These are phyloP conservation scores for Diplotaxis tenuifolia DNA, from an alignment of 345 rosid species.

Conservation along the genomic window DNA sequence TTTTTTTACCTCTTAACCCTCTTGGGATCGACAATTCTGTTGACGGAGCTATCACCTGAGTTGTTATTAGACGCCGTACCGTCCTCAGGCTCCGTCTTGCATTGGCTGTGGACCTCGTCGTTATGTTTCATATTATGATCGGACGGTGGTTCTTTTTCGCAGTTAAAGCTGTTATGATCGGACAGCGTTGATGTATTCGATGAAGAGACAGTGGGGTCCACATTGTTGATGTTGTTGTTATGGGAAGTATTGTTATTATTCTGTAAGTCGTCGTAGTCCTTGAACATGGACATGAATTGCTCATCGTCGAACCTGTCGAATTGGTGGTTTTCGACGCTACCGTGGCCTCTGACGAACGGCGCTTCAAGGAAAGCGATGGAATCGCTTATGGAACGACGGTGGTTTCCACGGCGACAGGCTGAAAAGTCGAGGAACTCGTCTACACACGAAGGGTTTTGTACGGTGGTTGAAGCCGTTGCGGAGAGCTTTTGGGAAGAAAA, in stretches of 20 bases:
- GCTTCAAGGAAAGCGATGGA: slow-evolving; percentile 64
- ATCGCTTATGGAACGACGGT: slow-evolving; percentile 83
- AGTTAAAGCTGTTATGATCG: slow-evolving; percentile 65
- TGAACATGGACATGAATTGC: slow-evolving; percentile 80
- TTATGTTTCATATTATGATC: slow-evolving; percentile 32
- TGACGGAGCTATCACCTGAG: slow-evolving; percentile 37
- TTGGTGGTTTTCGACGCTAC: slow-evolving; percentile 12
- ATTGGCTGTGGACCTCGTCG: slow-evolving; percentile 61
- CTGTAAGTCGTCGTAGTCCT: slow-evolving; percentile 41
- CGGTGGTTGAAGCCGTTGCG: slow-evolving; percentile 15
- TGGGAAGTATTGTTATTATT: not conserved
- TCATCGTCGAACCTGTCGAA: slow-evolving; percentile 78
- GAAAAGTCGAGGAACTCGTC: slow-evolving; percentile 92
- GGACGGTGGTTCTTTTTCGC: slow-evolving; percentile 47
- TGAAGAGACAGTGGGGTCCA: slow-evolving; percentile 46
- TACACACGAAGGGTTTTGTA: slow-evolving; percentile 65
- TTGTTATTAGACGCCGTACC: slow-evolving; percentile 30
- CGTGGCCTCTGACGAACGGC: slow-evolving; percentile 20
- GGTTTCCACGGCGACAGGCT: slow-evolving; percentile 51
- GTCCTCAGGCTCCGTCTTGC: slow-evolving; percentile 40
- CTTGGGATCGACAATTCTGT: slow-evolving; percentile 67
- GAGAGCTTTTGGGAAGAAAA: slow-evolving; percentile 47
- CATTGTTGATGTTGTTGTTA: slow-evolving; percentile 36
- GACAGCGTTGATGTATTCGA: slow-evolving; percentile 74
- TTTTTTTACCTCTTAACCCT: slow-evolving; percentile 72